These are phyloP conservation scores for Trichocladium uniseriatum DNA, from an alignment of 495 filamentous ascomycete species.

Conservation along the genomic window DNA sequence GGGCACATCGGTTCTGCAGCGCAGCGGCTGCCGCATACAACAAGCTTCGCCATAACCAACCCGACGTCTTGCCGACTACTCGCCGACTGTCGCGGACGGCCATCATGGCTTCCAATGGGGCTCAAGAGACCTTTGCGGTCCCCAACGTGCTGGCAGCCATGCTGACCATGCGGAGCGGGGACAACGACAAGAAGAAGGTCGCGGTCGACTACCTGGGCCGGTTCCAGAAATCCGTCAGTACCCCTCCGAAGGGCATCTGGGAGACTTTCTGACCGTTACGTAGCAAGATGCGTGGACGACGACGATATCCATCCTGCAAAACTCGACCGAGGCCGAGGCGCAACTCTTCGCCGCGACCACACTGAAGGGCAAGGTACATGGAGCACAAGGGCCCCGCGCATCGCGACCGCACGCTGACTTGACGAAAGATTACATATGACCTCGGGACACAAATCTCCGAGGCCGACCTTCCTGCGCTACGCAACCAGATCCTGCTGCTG, in stretches of 20 bases:
- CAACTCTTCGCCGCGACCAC: constrained; percentile 96
- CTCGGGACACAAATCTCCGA: constrained; percentile 61
- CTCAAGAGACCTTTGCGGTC: constrained; percentile 64
- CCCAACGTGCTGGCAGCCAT: constrained; percentile 68
- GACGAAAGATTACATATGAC: constrained; percentile 41
- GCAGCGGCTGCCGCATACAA: constrained; percentile 2
- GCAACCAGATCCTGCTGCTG: constrained; percentile 71
- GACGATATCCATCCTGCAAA: constrained; percentile 76
- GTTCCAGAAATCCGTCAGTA: constrained; percentile 95
- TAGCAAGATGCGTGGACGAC: constrained; percentile 83
- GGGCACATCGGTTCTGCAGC: constrained; percentile 6
- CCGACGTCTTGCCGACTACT: neutral
- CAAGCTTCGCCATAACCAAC: neutral
- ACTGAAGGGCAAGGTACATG: constrained; percentile 84
- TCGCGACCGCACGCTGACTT: constrained; percentile 25
- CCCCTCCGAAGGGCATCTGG: neutral
- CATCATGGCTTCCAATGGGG: constrained; percentile 60
- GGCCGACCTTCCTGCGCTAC: constrained; percentile 60
- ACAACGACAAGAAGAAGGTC: constrained; percentile 73
- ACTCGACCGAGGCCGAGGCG: constrained; percentile 63
- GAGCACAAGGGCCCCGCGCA: neutral
- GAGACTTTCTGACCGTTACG: neutral
- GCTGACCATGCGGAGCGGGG: constrained; percentile 80
- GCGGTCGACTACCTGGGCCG: constrained; percentile 85
- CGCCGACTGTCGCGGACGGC: constrained; percentile 2